A percentile compares a stretch with the other conserved stretches of the same genome.
These are phyloP conservation scores for Actinomucor elegans DNA, from an alignment of 371 early-diverging fungal species.

Conservation along the genomic window DNA sequence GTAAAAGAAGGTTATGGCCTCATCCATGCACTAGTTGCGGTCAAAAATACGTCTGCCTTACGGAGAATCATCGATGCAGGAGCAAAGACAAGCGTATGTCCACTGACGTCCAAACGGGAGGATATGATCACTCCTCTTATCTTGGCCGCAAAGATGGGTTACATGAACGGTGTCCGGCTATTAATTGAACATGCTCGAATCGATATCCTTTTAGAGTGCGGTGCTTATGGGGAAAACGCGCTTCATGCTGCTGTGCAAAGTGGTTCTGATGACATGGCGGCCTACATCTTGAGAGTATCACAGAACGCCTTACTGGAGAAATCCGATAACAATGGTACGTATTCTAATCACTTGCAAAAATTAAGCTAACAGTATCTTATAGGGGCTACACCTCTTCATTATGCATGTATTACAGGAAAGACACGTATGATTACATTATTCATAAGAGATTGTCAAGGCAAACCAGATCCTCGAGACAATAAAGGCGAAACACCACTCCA, in stretches of 20 bases:
- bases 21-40: conserved; percentile 37
- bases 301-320: conserved; percentile 22
- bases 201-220: conserved; percentile 21
- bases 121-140: conserved; percentile 32
- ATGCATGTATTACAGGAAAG: conserved; percentile 41
- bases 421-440: conserved; percentile 26
- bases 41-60: conserved; percentile 31
- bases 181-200: conserved; percentile 28
- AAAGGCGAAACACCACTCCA: conserved; percentile 47
- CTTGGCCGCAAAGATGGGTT: conserved; percentile 37
- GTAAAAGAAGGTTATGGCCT: conserved; percentile 48
- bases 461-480: conserved; percentile 23
- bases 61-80: conserved; percentile 34
- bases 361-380: neutral
- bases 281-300: conserved; percentile 21
- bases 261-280: conserved; percentile 28
- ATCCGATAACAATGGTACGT: conserved; percentile 28
- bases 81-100: conserved; percentile 31
- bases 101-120: conserved; percentile 19
- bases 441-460: conserved; percentile 21
- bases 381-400: conserved; percentile 50
- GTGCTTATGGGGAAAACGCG: conserved; percentile 31
- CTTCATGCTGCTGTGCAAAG: conserved; percentile 40
- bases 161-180: conserved; percentile 32
- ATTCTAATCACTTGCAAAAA: neutral